Conservation (phyloP, 2,329 filamentous ascomycete species). For the Stachybotrys elegans region DNA sequence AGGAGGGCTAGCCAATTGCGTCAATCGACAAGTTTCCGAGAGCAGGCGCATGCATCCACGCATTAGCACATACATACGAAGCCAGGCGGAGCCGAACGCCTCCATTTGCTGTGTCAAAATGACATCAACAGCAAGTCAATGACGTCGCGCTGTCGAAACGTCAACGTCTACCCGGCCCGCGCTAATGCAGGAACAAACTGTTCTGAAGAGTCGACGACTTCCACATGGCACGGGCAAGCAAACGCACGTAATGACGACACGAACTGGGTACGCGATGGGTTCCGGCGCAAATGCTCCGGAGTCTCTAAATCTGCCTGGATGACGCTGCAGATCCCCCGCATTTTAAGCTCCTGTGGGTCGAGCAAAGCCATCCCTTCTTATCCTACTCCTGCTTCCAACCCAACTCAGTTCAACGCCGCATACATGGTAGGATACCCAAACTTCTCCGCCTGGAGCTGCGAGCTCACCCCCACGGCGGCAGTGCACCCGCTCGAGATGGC, state of each 20-base stretch:
- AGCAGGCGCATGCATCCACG: too few relatives aligned
- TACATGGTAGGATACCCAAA: not conserved
- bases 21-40: too few relatives aligned
- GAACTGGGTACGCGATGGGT: not conserved
- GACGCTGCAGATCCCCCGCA: constrained; percentile 1
- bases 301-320: not conserved
- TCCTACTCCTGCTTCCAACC: too few relatives aligned
- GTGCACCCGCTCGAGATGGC: not conserved
- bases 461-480: not conserved
- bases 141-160: too few relatives aligned
- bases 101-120: not conserved
- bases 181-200: not conserved
- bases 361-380: too few relatives aligned
- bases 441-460: not conserved
- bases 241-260: not conserved
- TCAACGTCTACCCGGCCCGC: not conserved
- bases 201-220: not conserved
- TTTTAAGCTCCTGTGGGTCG: too few relatives aligned
- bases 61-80: too few relatives aligned
- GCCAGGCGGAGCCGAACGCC: too few relatives aligned
- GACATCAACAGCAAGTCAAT: not conserved
- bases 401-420: too few relatives aligned
- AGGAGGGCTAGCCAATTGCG: not conserved
- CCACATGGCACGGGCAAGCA: not conserved
- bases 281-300: not conserved